Base-by-base conservation (phyloP, 768 basidiomycete species). In the Leccinum uliginosum region DNA sequence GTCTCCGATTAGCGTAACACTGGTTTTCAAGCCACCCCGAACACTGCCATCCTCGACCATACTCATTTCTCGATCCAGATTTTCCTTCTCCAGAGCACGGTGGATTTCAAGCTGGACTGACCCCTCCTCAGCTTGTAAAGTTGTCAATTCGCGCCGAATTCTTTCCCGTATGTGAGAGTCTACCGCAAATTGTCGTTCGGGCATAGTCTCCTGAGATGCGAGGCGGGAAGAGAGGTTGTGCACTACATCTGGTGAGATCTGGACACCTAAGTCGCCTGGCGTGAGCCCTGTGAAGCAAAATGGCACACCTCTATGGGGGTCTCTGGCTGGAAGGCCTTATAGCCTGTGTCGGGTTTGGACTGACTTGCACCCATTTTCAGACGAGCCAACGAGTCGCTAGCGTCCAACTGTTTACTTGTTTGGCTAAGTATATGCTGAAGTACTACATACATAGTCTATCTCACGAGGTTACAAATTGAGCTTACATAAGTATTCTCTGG, bases 211-310 rank as follows among this genome's bases (percentile, higher is more conserved):
- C 10, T 86, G 74, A 1, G 85, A 78, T 44, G 82, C 79, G 34
- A 81, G 70, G 57, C 80, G 76, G 73, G 91, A 85, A 19, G 84
- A 78, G 59, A 94, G 85, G 56, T 86, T 83, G 75, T 87, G 83
- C 67, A 94, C 84, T 56, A 95, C 83, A 70, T 87, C 83, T 48
- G 82, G 82, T n/a, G 89, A 89, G 74, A 95, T 90, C 91, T 94
- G 27, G 50, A 47, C 54, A 56, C 32, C 57, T 63, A 26, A 65
- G 51, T 44, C 24, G 38, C 52, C 43, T 32, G 44, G 15, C 14
- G 23, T 32, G 8, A 32, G 19, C 15, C 27, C 6, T 26, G 17
- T 40, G 1, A 48, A 47, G 8, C 4, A 27, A 26, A 46, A 30
- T 3, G 1, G 67, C 75, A 48, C 57, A 84, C 84, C 59, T 83